Evolutionary conservation across 2,329 filamentous ascomycete species (phyloP).

Genomic region (Neofusicoccum parvum): DNA sequence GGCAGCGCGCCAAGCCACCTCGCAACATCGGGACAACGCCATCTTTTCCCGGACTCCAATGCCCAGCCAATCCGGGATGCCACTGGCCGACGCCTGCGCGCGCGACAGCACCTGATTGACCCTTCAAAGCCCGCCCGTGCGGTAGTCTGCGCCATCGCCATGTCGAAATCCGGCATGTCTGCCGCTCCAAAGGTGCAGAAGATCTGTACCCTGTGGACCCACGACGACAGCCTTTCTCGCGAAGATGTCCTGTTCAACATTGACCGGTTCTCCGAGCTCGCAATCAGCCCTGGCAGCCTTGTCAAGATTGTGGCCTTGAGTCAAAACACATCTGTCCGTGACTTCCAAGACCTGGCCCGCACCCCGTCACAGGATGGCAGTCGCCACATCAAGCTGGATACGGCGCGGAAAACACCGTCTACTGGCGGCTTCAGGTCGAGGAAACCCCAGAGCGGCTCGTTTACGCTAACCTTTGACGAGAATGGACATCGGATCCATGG

Average conservation of each 20-base stretch:
- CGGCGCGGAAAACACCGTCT: slow-evolving; percentile 24
- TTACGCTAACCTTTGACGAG: slow-evolving; percentile 40
- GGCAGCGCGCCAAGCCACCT: too few relatives aligned
- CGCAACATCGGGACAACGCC: too few relatives aligned
- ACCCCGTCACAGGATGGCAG: slow-evolving; percentile 29
- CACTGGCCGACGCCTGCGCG: slow-evolving; percentile 15
- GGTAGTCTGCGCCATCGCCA: slow-evolving; percentile 18
- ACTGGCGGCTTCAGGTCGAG: slow-evolving; percentile 25
- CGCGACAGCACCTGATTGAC: slow-evolving; percentile 10
- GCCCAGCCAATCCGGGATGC: not conserved
- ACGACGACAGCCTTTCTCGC: slow-evolving; percentile 73
- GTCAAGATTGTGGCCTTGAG: slow-evolving; percentile 71
- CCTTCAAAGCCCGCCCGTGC: not conserved
- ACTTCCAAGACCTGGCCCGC: slow-evolving; percentile 46
- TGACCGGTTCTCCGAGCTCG: slow-evolving; percentile 65
- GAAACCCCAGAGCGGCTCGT: slow-evolving; percentile 33
- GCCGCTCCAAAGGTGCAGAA: slow-evolving; percentile 38
- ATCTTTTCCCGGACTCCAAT: not conserved
- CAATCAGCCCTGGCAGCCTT: slow-evolving; percentile 66
- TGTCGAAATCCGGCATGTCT: slow-evolving; percentile 35
- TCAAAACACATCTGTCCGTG: slow-evolving; percentile 50
- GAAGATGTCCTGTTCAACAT: slow-evolving; percentile 82
- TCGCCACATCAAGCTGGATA: slow-evolving; percentile 34
- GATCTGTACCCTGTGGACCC: slow-evolving; percentile 56
- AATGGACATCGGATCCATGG: slow-evolving; percentile 36